A percentile compares a stretch with the other conserved stretches of the same genome.
These are phyloP conservation scores for Haplosporangium sp. DNA, from an alignment of 371 early-diverging fungal species.

Conservation along the genomic window DNA sequence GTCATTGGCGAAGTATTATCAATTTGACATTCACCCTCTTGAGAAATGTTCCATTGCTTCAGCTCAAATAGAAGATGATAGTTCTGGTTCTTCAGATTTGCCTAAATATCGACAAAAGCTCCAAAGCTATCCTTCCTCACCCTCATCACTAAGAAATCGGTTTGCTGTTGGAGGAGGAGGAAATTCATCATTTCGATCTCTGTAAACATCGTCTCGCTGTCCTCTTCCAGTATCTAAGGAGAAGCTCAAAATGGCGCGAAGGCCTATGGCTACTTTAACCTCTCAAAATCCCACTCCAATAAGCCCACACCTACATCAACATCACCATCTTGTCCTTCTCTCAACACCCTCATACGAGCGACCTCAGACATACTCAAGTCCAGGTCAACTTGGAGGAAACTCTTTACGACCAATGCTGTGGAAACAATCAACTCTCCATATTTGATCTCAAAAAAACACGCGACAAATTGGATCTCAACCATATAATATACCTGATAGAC, in stretches of 20 bases:
- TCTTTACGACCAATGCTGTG: conserved; percentile 14
- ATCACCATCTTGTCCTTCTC: conserved; percentile 12
- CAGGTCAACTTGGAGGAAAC: neutral
- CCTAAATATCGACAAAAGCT: conserved; percentile 18
- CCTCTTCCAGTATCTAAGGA: neutral
- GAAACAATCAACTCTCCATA: conserved; percentile 5
- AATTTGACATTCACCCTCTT: conserved; percentile 6
- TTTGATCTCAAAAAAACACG: neutral
- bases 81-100: conserved; percentile 9
- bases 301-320: conserved; percentile 13
- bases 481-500: conserved; percentile 13
- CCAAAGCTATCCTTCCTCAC: conserved; percentile 28
- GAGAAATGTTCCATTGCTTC: conserved; percentile 20
- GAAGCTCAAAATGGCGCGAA: neutral
- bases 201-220: neutral
- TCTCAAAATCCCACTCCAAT: conserved; percentile 17
- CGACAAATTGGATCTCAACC: conserved; percentile 4
- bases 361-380: neutral
- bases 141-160: conserved; percentile 24
- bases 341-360: conserved; percentile 8
- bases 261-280: conserved; percentile 19
- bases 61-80: conserved; percentile 13
- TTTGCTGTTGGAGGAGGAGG: conserved; percentile 10
- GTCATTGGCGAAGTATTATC: conserved; percentile 17
- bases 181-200: neutral